Conservation (phyloP, 768 basidiomycete genomes). For the Tricholoma hemisulphureum region DNA sequence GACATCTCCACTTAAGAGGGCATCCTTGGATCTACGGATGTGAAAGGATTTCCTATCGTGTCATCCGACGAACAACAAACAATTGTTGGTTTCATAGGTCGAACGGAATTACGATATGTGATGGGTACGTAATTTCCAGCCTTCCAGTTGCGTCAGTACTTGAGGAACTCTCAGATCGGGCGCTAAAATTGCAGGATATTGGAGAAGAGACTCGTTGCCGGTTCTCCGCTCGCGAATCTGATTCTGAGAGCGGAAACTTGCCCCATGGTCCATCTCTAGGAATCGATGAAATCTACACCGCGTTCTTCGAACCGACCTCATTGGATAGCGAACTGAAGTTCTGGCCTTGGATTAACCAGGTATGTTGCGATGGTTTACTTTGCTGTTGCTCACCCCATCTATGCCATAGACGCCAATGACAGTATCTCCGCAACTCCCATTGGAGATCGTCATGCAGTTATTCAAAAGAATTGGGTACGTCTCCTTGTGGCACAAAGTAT, state of each 20-base stretch:
- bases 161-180: constrained; percentile 54
- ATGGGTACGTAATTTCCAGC: constrained; percentile 51
- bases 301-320: constrained; percentile 57
- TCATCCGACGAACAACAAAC: constrained; percentile 56
- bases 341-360: constrained; percentile 95
- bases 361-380: constrained; percentile 32
- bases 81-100: constrained; percentile 84
- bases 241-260: constrained; percentile 50
- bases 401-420: constrained; percentile 75
- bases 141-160: background rate
- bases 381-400: background rate
- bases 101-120: constrained; percentile 82
- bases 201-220: constrained; percentile 66
- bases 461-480: constrained; percentile 97
- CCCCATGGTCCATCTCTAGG: constrained; percentile 52
- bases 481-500: constrained; percentile 2
- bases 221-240: constrained; percentile 58
- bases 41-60: constrained; percentile 92
- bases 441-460: constrained; percentile 96
- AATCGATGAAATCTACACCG: constrained; percentile 62
- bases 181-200: constrained; percentile 61
- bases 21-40: constrained; percentile 65
- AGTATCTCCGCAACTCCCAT: constrained; percentile 84
- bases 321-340: constrained; percentile 61
- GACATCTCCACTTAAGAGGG: constrained; percentile 48